Evolutionary conservation across 139 green algal genomes (phyloP).

Genomic region (Yamagishiella unicocca): DNA sequence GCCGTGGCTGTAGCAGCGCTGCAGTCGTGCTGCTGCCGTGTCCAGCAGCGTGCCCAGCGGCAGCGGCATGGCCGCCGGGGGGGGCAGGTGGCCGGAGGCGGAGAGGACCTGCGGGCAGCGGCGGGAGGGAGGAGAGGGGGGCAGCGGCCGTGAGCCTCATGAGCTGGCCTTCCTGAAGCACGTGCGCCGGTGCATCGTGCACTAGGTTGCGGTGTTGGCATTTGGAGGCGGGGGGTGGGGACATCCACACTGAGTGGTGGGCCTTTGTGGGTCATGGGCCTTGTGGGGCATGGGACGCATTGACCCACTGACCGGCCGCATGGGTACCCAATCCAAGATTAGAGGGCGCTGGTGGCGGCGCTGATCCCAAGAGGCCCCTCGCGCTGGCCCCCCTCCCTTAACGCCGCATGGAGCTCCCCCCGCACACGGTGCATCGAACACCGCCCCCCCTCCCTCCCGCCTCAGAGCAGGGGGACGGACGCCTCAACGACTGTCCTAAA

Average conservation of each 20-base stretch:
- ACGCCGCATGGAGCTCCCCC: neutral
- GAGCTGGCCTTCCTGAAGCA: neutral
- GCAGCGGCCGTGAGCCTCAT: neutral
- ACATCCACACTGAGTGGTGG: too few species aligned
- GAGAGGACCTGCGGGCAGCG: neutral
- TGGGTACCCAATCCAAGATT: too few species aligned
- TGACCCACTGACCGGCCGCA: too few species aligned
- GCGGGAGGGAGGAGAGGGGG: neutral
- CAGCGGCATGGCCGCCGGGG: neutral
- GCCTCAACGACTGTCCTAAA: neutral
- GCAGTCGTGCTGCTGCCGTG: neutral
- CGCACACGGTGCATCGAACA: neutral
- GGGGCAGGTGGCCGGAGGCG: constrained; percentile 11
- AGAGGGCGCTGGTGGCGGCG: too few species aligned
- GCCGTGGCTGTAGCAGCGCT: constrained; percentile 12
- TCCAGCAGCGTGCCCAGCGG: constrained; percentile 9
- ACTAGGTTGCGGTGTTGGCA: too few species aligned
- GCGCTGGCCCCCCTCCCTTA: too few species aligned
- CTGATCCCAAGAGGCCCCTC: too few species aligned
- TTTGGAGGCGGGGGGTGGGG: too few species aligned
- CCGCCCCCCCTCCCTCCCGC: neutral
- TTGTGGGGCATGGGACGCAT: too few species aligned
- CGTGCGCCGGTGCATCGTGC: too few species aligned
- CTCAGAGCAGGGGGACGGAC: too few species aligned
- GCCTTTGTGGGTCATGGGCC: too few species aligned